phyloP scores from a whole-genome alignment of 176 grass and related monocot species.

The Neostapfia colusana region DNA sequence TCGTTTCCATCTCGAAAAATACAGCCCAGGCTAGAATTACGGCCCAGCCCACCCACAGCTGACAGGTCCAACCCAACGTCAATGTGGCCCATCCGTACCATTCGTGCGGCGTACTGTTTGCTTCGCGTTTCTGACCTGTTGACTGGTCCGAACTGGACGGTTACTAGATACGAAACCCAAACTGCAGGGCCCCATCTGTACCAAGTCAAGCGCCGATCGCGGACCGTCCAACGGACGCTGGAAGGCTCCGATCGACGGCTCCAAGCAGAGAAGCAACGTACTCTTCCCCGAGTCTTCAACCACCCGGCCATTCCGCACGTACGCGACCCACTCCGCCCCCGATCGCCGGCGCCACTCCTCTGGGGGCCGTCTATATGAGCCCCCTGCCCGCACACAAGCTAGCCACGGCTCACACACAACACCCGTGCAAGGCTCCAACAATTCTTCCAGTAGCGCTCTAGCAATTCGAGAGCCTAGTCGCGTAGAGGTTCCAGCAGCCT shows the following conservation, averaged over 20 bases:
- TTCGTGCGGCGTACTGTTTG: not conserved
- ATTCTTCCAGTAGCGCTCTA: not conserved
- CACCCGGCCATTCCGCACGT: not conserved
- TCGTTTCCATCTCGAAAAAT: no score
- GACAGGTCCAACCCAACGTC: no score
- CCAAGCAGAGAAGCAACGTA: constrained; percentile 3
- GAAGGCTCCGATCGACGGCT: not conserved
- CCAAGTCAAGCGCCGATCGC: constrained; percentile 28
- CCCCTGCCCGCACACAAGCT: not conserved
- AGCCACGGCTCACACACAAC: not conserved
- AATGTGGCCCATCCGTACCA: no score
- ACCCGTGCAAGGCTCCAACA: not conserved
- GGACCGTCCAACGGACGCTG: not conserved
- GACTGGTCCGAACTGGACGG: not conserved
- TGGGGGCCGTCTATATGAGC: not conserved
- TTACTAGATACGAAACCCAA: not conserved
- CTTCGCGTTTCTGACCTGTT: not conserved
- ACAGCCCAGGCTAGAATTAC: no score
- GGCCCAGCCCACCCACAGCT: no score
- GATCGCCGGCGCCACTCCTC: not conserved
- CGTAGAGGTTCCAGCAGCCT: not conserved
- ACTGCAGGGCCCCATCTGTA: no score
- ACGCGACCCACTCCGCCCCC: not conserved
- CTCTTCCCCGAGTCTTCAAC: constrained; percentile 11
- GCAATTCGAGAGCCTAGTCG: not conserved